These are phyloP conservation scores for Penicillium soppii DNA, from an alignment of 495 filamentous ascomycete species.

Conservation along the genomic window DNA sequence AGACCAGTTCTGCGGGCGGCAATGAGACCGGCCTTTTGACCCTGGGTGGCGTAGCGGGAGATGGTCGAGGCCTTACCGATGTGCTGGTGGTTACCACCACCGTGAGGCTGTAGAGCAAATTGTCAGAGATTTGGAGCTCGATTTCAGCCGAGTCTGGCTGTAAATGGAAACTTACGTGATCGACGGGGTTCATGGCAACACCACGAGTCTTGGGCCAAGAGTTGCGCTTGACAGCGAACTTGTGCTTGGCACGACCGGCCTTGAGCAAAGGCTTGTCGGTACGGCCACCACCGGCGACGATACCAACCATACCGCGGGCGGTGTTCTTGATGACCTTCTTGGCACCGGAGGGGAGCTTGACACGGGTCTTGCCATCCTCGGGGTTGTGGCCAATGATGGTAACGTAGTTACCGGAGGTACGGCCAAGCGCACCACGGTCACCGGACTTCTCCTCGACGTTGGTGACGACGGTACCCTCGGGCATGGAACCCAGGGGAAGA, in stretches of 20 bases:
- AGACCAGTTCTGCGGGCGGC: conserved; percentile 98
- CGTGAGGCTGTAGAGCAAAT: conserved; percentile 70
- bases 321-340: conserved; percentile 97
- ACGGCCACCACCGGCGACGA: conserved; percentile 97
- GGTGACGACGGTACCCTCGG: conserved; percentile 96
- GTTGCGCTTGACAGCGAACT: conserved; percentile 99
- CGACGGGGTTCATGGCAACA: conserved; percentile 99
- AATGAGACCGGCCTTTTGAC: conserved; percentile 99
- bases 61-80: conserved; percentile 99
- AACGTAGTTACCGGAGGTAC: conserved; percentile 98
- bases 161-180: conserved; percentile 67
- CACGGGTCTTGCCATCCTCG: conserved; percentile 97
- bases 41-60: conserved; percentile 91
- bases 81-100: conserved; percentile 99
- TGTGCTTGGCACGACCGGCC: conserved; percentile 98
- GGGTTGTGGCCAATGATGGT: conserved; percentile 98
- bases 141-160: not conserved
- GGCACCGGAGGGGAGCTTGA: conserved; percentile 97
- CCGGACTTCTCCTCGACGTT: conserved; percentile 99
- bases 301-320: conserved; percentile 97
- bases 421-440: conserved; percentile 91
- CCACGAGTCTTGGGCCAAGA: conserved; percentile 99
- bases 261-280: conserved; percentile 99
- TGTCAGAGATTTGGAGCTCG: conserved; percentile 28
- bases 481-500: conserved; percentile 87